These are phyloP conservation scores for Angophora floribunda DNA, from an alignment of 345 rosid species.

Conservation along the genomic window DNA sequence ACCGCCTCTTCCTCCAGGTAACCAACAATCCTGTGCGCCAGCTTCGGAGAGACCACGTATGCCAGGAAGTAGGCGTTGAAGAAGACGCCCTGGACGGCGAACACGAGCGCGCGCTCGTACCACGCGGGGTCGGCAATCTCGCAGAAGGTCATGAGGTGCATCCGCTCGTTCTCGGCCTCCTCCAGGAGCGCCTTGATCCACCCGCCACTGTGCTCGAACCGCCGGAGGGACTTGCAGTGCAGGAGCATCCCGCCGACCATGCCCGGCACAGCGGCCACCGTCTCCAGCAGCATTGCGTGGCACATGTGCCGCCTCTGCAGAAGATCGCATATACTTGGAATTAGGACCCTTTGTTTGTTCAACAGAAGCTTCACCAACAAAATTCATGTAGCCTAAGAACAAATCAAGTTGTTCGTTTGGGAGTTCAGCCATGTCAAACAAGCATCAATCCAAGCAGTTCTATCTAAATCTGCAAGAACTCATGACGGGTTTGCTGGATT, in stretches of 20 bases:
- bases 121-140: slow-evolving; percentile 43
- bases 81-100: slow-evolving; percentile 53
- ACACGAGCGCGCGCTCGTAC: slow-evolving; percentile 47
- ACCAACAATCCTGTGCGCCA: slow-evolving; percentile 49
- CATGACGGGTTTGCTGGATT: not conserved
- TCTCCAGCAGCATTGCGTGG: slow-evolving; percentile 61
- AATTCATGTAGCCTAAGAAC: not conserved
- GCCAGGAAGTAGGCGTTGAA: slow-evolving; percentile 46
- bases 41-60: slow-evolving; percentile 43
- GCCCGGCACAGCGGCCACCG: slow-evolving; percentile 55
- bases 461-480: not conserved
- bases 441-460: not conserved
- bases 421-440: not conserved
- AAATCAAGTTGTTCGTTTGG: not conserved
- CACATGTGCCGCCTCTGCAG: slow-evolving; percentile 55
- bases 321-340: not conserved
- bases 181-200: slow-evolving; percentile 62
- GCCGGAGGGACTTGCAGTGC: slow-evolving; percentile 46
- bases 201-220: slow-evolving; percentile 57
- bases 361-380: not conserved
- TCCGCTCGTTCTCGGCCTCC: slow-evolving; percentile 62
- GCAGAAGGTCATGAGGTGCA: slow-evolving; percentile 64
- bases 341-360: not conserved
- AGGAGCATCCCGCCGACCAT: slow-evolving; percentile 73
- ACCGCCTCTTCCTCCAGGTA: slow-evolving; percentile 63